phyloP scores from a whole-genome alignment of 1,139 yeast genomes.

The Pichia sp. region DNA sequence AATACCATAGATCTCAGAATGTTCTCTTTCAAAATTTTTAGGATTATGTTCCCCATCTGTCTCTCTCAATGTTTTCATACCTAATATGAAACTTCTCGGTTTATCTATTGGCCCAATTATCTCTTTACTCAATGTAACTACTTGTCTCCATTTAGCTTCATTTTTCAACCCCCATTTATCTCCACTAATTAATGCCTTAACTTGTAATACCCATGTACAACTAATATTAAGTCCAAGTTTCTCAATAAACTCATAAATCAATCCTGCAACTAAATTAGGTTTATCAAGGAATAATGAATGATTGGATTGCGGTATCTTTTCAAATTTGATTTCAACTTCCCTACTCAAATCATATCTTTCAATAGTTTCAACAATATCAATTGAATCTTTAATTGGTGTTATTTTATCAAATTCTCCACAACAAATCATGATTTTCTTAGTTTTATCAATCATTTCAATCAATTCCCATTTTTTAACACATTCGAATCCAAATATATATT shows the following conservation, averaged over 20 bases:
- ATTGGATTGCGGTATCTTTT: slow-evolving; percentile 48
- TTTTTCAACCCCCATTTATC: slow-evolving; percentile 78
- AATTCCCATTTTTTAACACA: slow-evolving; percentile 41
- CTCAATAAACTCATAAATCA: slow-evolving; percentile 52
- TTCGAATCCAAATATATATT: slow-evolving; percentile 44
- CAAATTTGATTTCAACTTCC: slow-evolving; percentile 19
- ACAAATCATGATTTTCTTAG: slow-evolving; percentile 4
- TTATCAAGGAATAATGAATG: slow-evolving; percentile 59
- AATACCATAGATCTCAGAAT: slow-evolving; percentile 48
- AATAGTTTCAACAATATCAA: slow-evolving; percentile 19
- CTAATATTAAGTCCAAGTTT: slow-evolving; percentile 28
- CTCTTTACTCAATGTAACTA: slow-evolving; percentile 43
- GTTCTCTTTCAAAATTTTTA: slow-evolving; percentile 38
- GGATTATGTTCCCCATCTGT: slow-evolving; percentile 61
- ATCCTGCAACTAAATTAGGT: slow-evolving; percentile 61
- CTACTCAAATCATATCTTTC: not conserved
- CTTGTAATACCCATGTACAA: slow-evolving; percentile 36
- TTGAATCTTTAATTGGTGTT: slow-evolving; percentile 39
- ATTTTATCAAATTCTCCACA: slow-evolving; percentile 54
- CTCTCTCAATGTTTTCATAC: slow-evolving; percentile 71
- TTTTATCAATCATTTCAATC: slow-evolving; percentile 13
- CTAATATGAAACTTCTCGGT: slow-evolving; percentile 47
- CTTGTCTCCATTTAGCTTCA: slow-evolving; percentile 61
- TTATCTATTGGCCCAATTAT: slow-evolving; percentile 31
- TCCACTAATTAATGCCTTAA: slow-evolving; percentile 53